Evolutionary conservation across 2,329 filamentous ascomycete genomes (phyloP), one percentile per base, ranked within the genome.

Genomic region (Cordyceps cicadae): DNA sequence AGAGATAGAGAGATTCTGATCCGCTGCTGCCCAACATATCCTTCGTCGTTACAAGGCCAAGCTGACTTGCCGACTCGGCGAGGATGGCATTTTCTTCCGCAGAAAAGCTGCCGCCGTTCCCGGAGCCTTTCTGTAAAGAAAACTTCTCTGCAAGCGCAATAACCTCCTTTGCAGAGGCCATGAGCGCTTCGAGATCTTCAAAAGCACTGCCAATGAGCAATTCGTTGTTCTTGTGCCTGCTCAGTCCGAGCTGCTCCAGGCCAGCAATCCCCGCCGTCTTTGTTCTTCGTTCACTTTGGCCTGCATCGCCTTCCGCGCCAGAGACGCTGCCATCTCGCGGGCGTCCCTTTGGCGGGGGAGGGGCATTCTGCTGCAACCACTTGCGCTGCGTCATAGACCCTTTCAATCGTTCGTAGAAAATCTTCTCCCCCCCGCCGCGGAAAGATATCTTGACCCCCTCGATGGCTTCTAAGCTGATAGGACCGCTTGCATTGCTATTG

Each of bases 101-200:
- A 6, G 81, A 84, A 15, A 78, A 81, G n/a, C 79, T 81, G 24
- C 81, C 83, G 19, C 81, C 83, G 19, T 80, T 81, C 32, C 80
- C 83, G 11, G 79, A 77, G 63, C 83, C 83, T 21, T 77, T 77
- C 69, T 92, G 88, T 14, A 85, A 80, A 1, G 91, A 87, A 67
- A 97, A 93, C 17, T 86, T 86, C 73, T 97, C 93, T 0, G 94
- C 94, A 48, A 99, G 85, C 5, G 92, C 91, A 55, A 97, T 88
- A 54, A 99, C 91, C 70, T 99, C 91, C 71, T 97, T 97, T 5
- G 94, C 94, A 3, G 93, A 97, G 3, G 92, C 91, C 93, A 97
- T 99, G 43, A 99, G 80, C 3, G 94, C 92, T 71, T 97, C 93
- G 0, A 99, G 82, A 69, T 99, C 94, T 71, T 97, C 93, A 68